These are phyloP conservation scores for Solanum medicagineum DNA, from an alignment of 257 asterid species.

Conservation along the genomic window DNA sequence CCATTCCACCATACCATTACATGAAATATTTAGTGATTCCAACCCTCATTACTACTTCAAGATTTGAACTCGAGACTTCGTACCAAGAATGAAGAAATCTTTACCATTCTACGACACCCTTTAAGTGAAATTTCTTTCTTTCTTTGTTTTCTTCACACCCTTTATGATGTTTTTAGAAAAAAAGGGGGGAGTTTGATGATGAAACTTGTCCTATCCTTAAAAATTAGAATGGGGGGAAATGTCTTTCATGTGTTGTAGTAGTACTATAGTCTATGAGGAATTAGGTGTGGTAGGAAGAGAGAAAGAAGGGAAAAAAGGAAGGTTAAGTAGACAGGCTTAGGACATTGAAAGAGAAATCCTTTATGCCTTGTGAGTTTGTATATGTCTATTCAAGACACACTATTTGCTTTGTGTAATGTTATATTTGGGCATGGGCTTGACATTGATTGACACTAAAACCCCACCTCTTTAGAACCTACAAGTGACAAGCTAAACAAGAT, in stretches of 20 bases:
- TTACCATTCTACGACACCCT: not conserved
- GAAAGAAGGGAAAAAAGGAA: not conserved
- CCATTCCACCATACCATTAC: not conserved
- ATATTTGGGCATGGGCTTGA: not conserved
- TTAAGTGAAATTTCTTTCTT: not conserved
- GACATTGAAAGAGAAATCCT: constrained; percentile 5
- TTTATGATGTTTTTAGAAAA: not conserved
- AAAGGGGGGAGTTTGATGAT: not conserved
- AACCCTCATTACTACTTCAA: not conserved
- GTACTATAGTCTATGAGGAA: not conserved
- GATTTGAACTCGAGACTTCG: not conserved
- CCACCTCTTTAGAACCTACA: not conserved
- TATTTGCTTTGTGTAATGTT: not conserved
- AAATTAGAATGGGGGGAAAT: not conserved
- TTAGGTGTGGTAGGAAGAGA: not conserved
- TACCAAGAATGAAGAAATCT: not conserved
- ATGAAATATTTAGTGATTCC: not conserved
- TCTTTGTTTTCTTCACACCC: not conserved
- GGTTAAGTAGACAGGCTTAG: constrained; percentile 2
- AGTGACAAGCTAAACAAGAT: not conserved
- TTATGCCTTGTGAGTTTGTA: constrained; percentile 11
- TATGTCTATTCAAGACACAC: constrained; percentile 4
- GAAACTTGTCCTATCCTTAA: not conserved
- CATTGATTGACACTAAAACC: not conserved
- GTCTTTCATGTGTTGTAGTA: not conserved